Evolutionary conservation across 2,329 filamentous ascomycete species (phyloP).

Genomic region (Aspergillus felis): DNA sequence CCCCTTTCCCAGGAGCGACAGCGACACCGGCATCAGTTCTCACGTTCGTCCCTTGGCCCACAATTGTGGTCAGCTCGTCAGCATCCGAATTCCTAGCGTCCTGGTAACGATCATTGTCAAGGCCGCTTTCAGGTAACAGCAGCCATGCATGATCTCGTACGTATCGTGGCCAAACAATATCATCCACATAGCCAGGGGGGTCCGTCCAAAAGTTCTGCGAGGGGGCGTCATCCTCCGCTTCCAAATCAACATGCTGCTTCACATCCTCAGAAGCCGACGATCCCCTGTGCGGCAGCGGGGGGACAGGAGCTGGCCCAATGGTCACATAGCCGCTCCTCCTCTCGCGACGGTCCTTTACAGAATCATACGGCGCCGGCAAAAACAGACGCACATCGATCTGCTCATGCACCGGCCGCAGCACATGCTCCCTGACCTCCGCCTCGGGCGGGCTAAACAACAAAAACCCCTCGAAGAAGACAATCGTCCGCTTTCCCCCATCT

Average conservation of each 20-base stretch:
- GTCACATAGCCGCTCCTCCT: conserved; percentile 46
- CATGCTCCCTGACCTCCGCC: conserved; percentile 19
- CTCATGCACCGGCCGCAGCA: conserved; percentile 26
- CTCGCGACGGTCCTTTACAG: conserved; percentile 39
- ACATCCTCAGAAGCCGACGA: background rate
- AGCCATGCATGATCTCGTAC: conserved; percentile 75
- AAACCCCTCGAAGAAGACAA: conserved; percentile 85
- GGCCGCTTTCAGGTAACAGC: conserved; percentile 63
- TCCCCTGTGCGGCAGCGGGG: conserved; percentile 7
- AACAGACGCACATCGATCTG: conserved; percentile 72
- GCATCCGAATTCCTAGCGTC: conserved; percentile 1
- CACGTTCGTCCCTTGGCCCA: conserved; percentile 32
- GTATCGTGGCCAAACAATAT: conserved; percentile 95
- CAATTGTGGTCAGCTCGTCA: conserved; percentile 26
- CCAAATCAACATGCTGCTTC: conserved; percentile 21
- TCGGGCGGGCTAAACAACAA: conserved; percentile 63
- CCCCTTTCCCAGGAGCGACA: conserved; percentile 49
- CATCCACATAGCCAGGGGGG: conserved; percentile 88
- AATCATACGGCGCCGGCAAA: conserved; percentile 62
- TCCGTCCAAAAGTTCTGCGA: conserved; percentile 87
- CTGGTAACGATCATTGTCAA: background rate
- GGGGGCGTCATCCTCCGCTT: conserved; percentile 34
- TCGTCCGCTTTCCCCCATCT: conserved; percentile 24
- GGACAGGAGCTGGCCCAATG: conserved; percentile 36
- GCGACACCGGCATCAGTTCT: conserved; percentile 45